Conservation (phyloP, 228 moss, liverwort and hornwort genomes). For the Sphagnum fallax region DNA sequence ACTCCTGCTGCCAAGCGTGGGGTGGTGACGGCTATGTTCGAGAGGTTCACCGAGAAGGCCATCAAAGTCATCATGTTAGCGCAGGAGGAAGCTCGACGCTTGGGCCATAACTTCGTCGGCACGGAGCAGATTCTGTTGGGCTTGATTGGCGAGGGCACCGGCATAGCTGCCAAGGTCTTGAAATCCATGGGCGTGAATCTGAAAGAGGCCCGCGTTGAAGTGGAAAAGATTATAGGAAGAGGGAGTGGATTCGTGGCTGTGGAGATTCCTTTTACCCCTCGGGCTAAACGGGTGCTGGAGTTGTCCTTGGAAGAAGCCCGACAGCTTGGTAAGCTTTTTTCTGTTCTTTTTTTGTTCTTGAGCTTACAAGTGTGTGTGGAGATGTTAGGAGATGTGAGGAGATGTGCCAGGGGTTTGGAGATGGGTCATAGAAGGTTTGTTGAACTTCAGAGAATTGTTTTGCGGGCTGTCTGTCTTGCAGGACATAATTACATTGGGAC, state of each 20-base stretch:
- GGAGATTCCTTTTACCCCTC: conserved; percentile 92
- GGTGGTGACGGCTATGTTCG: conserved; percentile 79
- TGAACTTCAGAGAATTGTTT: neutral
- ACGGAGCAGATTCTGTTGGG: conserved; percentile 90
- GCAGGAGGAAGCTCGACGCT: conserved; percentile 82
- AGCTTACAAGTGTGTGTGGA: neutral
- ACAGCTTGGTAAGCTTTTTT: conserved; percentile 57
- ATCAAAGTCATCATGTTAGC: conserved; percentile 97
- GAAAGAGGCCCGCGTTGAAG: conserved; percentile 92
- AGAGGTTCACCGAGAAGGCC: conserved; percentile 93
- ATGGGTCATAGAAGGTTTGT: neutral
- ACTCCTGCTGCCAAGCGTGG: conserved; percentile 18
- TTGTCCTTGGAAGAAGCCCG: conserved; percentile 84
- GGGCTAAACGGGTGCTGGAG: conserved; percentile 86
- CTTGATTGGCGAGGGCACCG: conserved; percentile 84
- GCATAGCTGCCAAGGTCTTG: conserved; percentile 86
- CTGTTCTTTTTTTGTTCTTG: neutral
- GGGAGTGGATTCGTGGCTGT: conserved; percentile 94
- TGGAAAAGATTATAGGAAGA: conserved; percentile 91
- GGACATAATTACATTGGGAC: conserved; percentile 46
- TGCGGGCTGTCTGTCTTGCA: conserved; percentile 1
- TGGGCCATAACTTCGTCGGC: conserved; percentile 90
- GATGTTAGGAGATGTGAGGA: neutral
- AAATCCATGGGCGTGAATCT: conserved; percentile 91
- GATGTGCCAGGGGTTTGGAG: neutral